Percentiles rank a stretch among this genome's conserved stretches.
Conservation (phyloP, 139 green algal species). For the Yamagishiella unicocca region DNA sequence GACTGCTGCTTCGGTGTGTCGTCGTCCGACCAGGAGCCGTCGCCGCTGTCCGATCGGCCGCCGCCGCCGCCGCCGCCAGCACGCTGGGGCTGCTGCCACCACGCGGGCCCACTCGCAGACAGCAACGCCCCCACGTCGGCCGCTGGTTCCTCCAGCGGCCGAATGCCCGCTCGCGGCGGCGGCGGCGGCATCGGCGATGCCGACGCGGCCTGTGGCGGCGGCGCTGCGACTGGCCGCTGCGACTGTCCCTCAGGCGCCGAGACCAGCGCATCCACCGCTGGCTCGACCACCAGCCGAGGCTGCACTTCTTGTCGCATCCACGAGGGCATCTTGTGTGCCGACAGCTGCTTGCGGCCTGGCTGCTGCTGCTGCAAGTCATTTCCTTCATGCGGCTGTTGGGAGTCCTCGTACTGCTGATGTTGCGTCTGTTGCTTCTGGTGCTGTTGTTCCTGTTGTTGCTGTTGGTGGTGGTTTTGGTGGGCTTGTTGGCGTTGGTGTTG, state of each 20-base stretch:
- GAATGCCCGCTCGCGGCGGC: neutral
- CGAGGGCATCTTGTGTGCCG: constrained; percentile 13
- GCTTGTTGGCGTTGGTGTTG: too few species aligned
- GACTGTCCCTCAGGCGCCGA: neutral
- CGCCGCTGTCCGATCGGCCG: neutral
- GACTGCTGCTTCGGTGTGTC: neutral
- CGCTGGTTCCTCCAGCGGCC: neutral
- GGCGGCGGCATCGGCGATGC: neutral
- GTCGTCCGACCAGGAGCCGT: neutral
- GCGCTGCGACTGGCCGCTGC: neutral
- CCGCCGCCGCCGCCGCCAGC: neutral
- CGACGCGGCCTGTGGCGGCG: neutral
- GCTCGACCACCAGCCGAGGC: neutral
- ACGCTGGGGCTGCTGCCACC: neutral
- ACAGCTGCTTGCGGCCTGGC: neutral
- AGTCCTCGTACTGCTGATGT: neutral
- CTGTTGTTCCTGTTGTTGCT: neutral
- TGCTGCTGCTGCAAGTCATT: constrained; percentile 18
- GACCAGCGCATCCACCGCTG: neutral
- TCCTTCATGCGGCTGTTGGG: too few species aligned
- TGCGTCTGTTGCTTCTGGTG: neutral
- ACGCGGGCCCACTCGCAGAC: neutral
- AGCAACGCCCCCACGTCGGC: neutral
- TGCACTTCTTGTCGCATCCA: constrained; percentile 36
- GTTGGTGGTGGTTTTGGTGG: neutral